Evolutionary conservation across 129 eudicot genomes (phyloP).

Genomic region (Solidago caesia): DNA sequence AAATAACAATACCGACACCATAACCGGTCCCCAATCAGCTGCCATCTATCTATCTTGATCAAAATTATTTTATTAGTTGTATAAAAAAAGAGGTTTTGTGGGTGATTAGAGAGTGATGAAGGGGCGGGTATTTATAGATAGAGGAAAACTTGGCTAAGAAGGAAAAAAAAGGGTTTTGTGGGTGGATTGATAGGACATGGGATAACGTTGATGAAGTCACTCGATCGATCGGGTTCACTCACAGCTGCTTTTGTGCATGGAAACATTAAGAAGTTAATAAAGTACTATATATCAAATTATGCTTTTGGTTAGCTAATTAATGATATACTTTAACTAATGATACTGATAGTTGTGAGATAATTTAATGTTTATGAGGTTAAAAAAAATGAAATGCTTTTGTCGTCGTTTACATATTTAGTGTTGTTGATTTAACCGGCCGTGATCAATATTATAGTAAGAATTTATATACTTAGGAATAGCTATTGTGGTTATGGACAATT

Average conservation of each 20-base stretch:
- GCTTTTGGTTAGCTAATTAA: background rate
- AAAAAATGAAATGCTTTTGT: no score
- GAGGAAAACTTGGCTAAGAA: constrained; percentile 30
- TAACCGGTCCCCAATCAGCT: constrained; percentile 64
- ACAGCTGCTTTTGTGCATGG: background rate
- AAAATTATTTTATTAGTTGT: background rate
- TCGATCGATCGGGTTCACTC: background rate
- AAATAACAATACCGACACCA: constrained; percentile 52
- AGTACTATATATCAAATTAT: background rate
- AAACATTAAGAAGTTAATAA: background rate
- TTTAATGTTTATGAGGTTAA: no score
- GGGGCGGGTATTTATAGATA: constrained; percentile 10
- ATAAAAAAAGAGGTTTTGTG: background rate
- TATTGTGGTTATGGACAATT: no score
- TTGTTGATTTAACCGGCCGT: no score
- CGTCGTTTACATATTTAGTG: no score
- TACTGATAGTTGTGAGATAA: no score
- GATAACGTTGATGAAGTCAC: constrained; percentile 25
- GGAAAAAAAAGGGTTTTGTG: constrained; percentile 12
- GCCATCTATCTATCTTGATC: constrained; percentile 15
- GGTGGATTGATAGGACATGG: background rate
- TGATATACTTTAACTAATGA: no score
- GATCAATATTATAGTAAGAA: no score
- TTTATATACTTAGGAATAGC: no score
- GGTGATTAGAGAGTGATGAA: background rate